Conservation (phyloP, 805 yeast genomes). For the Metschnikowia drakensbergensis region DNA sequence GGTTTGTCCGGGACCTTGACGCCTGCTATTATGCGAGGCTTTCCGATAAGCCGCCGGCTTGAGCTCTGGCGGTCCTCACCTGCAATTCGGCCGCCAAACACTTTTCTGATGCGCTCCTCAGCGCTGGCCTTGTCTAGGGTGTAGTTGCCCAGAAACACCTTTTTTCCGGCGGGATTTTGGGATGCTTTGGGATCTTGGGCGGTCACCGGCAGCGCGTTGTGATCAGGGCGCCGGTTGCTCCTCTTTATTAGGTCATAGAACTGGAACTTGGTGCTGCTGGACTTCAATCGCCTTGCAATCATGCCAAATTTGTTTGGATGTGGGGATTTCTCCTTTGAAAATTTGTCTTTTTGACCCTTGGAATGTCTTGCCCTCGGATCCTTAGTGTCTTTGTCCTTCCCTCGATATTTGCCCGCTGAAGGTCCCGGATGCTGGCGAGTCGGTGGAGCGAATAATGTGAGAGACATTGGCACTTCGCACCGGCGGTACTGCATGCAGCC, state of each 20-base stretch:
- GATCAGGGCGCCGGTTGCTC: slow-evolving; percentile 32
- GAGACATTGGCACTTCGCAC: background rate
- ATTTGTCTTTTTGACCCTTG: no score
- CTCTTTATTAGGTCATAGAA: slow-evolving; percentile 37
- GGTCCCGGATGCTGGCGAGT: background rate
- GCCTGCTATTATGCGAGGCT: slow-evolving; percentile 48
- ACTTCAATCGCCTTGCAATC: background rate
- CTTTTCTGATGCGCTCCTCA: slow-evolving; percentile 45
- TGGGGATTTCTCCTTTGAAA: background rate
- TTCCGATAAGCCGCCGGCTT: slow-evolving; percentile 33
- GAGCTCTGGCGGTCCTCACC: slow-evolving; percentile 47
- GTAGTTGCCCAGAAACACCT: slow-evolving; percentile 2
- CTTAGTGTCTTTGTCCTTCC: no score
- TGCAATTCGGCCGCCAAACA: slow-evolving; percentile 55
- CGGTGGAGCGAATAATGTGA: background rate
- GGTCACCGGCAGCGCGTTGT: slow-evolving; percentile 10
- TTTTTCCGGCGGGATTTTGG: background rate
- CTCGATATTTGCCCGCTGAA: no score
- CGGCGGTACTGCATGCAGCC: background rate
- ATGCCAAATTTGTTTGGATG: background rate
- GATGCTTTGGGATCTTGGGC: background rate
- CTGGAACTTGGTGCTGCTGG: slow-evolving; percentile 16
- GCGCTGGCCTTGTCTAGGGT: slow-evolving; percentile 23
- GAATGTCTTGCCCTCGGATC: no score
- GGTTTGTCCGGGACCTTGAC: slow-evolving; percentile 81